Evolutionary conservation across 1,284 basidiomycete species (phyloP), one percentile per base, ranked within the genome.

Genomic region (Sanghuangporus sanghuang): DNA sequence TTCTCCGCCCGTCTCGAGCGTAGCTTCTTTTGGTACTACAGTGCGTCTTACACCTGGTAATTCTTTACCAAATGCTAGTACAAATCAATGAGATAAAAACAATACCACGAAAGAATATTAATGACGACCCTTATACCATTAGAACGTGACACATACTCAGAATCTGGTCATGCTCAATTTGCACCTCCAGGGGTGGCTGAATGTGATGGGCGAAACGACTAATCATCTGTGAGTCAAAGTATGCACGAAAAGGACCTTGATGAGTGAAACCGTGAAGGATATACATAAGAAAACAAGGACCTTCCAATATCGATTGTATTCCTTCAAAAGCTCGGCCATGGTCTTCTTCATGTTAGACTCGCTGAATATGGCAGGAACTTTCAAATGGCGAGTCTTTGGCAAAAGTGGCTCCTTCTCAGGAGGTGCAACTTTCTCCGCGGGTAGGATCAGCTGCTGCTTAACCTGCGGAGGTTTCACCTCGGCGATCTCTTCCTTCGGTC

Each of bases 121-220:
- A 36, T n/a, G 27, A 3, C 27, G 4, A 3, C 4, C 1, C 3
- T 32, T 32, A 32, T 32, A 32, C 27, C 2, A 2, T 32, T 32
- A 32, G 27, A 5, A 32, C 27, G 27, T 21, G 9, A 49, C 9
- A 57, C 61, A 44, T 40, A 62, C 61, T 18, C 6, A 57, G 42
- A 40, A 62, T 57, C 32, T 62, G 61, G 21, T 50, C 48, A 36
- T 49, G 55, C 46, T 62, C 32, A 3, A 57, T 2, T 40, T 50
- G 54, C 14, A 57, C 35, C n/a, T 62, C 61, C 7, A 35, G 50
- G 16, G 32, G 27, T 52, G 32, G 53, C 1, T 54, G 14, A 54
- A 38, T n/a, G 53, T 35, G 38, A 12, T 32, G 27, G 27, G 16
- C 8, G 14, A 54, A 36, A n/a, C 53, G 53, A 18, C 38, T 16